phyloP scores from a whole-genome alignment of 148 eudicot species.

The Pouteria glomerata region DNA sequence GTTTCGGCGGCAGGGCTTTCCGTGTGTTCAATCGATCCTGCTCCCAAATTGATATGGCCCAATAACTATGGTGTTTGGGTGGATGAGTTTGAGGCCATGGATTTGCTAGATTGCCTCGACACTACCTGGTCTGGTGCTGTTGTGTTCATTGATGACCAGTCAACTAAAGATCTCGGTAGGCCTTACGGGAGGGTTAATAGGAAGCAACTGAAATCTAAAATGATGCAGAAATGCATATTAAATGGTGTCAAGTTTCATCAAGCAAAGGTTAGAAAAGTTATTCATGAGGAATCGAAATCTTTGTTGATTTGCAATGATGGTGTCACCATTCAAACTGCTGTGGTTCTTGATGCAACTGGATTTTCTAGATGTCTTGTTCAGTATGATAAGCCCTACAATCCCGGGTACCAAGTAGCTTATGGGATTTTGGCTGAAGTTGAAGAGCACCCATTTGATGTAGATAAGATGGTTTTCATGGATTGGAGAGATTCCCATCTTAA shows the following conservation, averaged over 20 bases:
- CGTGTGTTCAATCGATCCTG: slow-evolving; percentile 91
- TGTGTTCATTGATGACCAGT: slow-evolving; percentile 62
- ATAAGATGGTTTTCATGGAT: slow-evolving; percentile 98
- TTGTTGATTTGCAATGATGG: slow-evolving; percentile 81
- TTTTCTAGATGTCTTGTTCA: slow-evolving; percentile 84
- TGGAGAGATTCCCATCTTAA: slow-evolving; percentile 95
- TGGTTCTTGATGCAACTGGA: slow-evolving; percentile 97
- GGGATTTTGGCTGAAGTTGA: slow-evolving; percentile 96
- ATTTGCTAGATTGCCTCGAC: slow-evolving; percentile 92
- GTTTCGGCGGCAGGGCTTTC: slow-evolving; percentile 89
- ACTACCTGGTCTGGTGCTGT: slow-evolving; percentile 95
- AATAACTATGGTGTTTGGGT: slow-evolving; percentile 99
- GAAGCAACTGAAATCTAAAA: slow-evolving; percentile 81
- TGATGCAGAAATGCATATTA: slow-evolving; percentile 89
- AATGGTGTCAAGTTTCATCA: slow-evolving; percentile 93
- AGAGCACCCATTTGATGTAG: slow-evolving; percentile 85
- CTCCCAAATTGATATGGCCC: slow-evolving; percentile 92
- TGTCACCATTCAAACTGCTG: slow-evolving; percentile 72
- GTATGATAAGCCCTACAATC: slow-evolving; percentile 91
- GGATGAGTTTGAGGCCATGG: slow-evolving; percentile 99
- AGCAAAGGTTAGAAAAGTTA: slow-evolving; percentile 75
- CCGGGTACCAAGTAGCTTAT: slow-evolving; percentile 97
- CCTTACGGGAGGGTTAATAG: slow-evolving; percentile 97
- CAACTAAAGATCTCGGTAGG: slow-evolving; percentile 64
- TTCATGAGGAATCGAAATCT: slow-evolving; percentile 82